Evolutionary conservation across 192 early-diverging fungal genomes (phyloP), one percentile per base, ranked within the genome.

Genomic region (Physocladia obscura): DNA sequence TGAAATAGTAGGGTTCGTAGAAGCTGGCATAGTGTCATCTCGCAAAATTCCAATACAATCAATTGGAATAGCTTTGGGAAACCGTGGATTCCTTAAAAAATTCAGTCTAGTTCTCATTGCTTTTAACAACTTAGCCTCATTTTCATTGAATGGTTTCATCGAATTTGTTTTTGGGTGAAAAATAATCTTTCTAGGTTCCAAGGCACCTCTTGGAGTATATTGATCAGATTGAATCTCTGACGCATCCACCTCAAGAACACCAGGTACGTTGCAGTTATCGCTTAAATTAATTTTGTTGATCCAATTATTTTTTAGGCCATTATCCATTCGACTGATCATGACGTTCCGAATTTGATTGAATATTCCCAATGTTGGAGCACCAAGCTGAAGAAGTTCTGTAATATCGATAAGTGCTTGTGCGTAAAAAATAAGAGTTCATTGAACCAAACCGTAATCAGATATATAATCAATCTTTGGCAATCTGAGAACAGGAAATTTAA

Each of bases 41-140:
- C 60, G 11, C 17, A 62, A 37, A 22, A 50, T 51, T 29, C 32
- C 52, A 50, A 49, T 50, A 44, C 36, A 38, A 15, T 47, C 27
- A 3, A 22, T 32, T 21, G 64, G 55, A 1, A 51, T 17, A 27
- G 1, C 19, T 31, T 52, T 35, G 17, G 57, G 74, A 62, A 79
- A 79, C 13, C 78, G 36, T 0, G 78, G 78, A 57, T 79, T 79
- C n/a, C 38, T 44, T 4, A 76, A 55, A 52, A 49, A 79, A 8
- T 48, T 49, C n/a, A 79, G 22, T 2, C 78, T 70, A 0, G 65
- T 37, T 24, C 69, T 37, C 49, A 79, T 79, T 2, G 40, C 54
- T 3, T 38, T 47, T 19, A 76, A 24, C 2, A 79, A 40, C 19
- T 56, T 50, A 19, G 62, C 30, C 21, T 79, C 74, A 2, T 70